Base-by-base conservation (phyloP, 768 basidiomycete genomes). In the Pleurotus pulmonarius region DNA sequence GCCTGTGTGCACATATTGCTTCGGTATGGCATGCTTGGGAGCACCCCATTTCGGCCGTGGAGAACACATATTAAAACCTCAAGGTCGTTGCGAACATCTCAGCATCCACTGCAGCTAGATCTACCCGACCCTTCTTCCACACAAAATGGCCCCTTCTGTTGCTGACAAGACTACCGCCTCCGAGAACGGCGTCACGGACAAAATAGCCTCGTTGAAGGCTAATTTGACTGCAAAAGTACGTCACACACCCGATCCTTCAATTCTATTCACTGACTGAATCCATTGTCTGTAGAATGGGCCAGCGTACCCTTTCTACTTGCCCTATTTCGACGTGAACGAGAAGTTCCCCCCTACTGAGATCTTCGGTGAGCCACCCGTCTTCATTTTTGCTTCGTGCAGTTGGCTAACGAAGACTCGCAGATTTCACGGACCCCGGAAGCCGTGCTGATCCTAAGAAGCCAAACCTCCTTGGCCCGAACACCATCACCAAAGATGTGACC, bases 391-490 rank as follows among this genome's bases (percentile, higher is more conserved):
- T 26, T 41, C 40, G 45, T 15, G 48, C 44, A 45, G 43, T 43
- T 13, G 12, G 11, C 26, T 49, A n/a, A 59, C 59, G 9, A 34
- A 8, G 29, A 3, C 29, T 16, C 55, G 12, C 46, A 74, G 78
- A 78, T 12, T 69, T 73, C 61, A 61, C 63, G 48, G 80, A 82
- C 55, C 72, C 77, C 7, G 80, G 80, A 24, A 55, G 64, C 5
- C 74, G 75, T 47, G 81, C 82, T 22, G 73, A 83, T 64, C 77
- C 72, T 52, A 67, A 73, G 34, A 83, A 83, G 59, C 80, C 81
- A 29, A 70, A 81, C 62, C 71, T 83, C 8, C 73, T 83, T 26
- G 71, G 61, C 4, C 60, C 73, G 37, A 75, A 76, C 56, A 68
- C 71, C 11, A 73, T 58, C 13, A 63, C 72, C 3, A 65, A 60